These are phyloP conservation scores for Dendrobium chrysotoxum DNA, from an alignment of 106 monocot genomes.

Conservation along the genomic window DNA sequence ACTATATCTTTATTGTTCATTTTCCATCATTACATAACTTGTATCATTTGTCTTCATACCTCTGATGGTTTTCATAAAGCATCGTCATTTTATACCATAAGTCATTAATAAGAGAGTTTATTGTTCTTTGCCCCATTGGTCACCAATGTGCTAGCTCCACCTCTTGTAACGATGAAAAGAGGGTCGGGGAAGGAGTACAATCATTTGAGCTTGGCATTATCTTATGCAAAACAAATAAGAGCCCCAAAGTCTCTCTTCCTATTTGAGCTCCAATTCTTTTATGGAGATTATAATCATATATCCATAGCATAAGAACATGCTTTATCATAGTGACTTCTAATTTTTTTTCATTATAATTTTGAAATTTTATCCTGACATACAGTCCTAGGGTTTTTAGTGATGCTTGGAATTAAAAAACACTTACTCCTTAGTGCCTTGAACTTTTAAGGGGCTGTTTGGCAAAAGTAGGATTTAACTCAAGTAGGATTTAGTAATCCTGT, in stretches of 20 bases:
- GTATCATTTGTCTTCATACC: background rate
- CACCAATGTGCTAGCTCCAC: background rate
- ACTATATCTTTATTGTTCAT: background rate
- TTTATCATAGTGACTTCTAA: no score
- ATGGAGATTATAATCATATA: background rate
- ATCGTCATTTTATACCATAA: background rate
- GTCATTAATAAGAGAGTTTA: background rate
- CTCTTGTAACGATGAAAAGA: background rate
- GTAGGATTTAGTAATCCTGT: no score
- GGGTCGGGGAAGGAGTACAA: background rate
- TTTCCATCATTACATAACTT: background rate
- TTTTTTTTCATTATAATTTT: no score
- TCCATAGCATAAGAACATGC: no score
- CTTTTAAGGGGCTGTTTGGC: no score
- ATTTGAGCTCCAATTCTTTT: background rate
- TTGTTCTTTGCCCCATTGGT: background rate
- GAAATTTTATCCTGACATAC: no score
- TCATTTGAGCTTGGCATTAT: background rate
- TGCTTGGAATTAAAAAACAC: no score
- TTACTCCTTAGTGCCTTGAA: no score
- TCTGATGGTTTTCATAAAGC: background rate
- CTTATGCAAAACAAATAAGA: background rate
- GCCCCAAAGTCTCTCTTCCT: background rate
- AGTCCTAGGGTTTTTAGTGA: no score
- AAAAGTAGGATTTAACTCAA: no score